Evolutionary conservation across 768 basidiomycete genomes (phyloP).

Genomic region (Mycena vitilis): DNA sequence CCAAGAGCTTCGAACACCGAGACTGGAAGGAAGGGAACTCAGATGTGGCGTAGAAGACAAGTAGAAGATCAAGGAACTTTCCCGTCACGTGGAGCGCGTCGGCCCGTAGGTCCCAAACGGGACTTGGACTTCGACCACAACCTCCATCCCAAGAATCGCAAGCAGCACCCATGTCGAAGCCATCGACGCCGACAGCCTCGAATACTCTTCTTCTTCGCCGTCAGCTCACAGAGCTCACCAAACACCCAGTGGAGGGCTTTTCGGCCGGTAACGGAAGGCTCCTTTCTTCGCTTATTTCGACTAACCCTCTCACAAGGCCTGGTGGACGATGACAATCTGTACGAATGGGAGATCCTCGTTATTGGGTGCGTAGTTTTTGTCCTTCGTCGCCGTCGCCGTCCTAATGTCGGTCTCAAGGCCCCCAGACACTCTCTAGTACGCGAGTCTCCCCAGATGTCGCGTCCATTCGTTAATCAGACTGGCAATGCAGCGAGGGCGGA

Average conservation of each 20-base stretch:
- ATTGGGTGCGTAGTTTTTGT: constrained; percentile 75
- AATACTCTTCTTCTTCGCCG: constrained; percentile 79
- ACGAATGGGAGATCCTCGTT: constrained; percentile 96
- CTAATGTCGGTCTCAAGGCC: constrained; percentile 63
- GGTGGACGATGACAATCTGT: constrained; percentile 93
- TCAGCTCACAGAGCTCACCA: constrained; percentile 87
- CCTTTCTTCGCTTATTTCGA: constrained; percentile 40
- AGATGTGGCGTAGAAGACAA: constrained; percentile 15
- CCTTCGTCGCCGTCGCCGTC: constrained; percentile 36
- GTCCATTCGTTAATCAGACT: constrained; percentile 27
- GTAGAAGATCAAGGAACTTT: constrained; percentile 20
- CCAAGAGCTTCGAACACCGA: not conserved
- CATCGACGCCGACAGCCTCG: constrained; percentile 52
- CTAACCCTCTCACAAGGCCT: constrained; percentile 65
- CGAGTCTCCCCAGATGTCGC: constrained; percentile 16
- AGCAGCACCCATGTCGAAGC: constrained; percentile 55
- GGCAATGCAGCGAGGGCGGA: constrained; percentile 82
- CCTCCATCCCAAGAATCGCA: constrained; percentile 8
- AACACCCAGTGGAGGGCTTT: constrained; percentile 95
- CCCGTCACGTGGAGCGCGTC: constrained; percentile 3
- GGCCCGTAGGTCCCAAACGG: constrained; percentile 7
- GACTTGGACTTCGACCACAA: constrained; percentile 23
- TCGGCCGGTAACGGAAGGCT: constrained; percentile 75
- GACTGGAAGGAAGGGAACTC: not conserved
- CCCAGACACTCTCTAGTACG: constrained; percentile 92